Percentiles rank a stretch among this genome's conserved stretches.
These are phyloP conservation scores for Talaromyces adpressus DNA, from an alignment of 495 filamentous ascomycete species.

Conservation along the genomic window DNA sequence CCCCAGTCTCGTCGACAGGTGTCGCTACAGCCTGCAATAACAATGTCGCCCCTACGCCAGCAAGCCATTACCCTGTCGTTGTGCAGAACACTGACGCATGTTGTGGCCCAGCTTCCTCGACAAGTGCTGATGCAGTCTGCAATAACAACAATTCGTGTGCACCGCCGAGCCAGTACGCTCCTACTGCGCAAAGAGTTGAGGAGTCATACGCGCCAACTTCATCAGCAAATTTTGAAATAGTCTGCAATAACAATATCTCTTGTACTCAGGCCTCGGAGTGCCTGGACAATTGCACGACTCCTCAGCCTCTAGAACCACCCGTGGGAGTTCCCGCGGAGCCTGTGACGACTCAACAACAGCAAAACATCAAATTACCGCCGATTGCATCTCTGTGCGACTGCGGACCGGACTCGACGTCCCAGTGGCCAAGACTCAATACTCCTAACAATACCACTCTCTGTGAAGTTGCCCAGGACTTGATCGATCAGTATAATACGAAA, in stretches of 20 bases:
- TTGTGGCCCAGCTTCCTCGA: background rate
- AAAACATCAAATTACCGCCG: background rate
- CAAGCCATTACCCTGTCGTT: background rate
- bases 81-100: background rate
- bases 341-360: background rate
- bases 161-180: background rate
- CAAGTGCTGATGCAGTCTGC: background rate
- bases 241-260: background rate
- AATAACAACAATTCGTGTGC: background rate
- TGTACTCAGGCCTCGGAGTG: background rate
- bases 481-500: constrained; percentile 32
- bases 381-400: constrained; percentile 24
- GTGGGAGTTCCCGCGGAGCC: background rate
- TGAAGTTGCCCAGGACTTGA: constrained; percentile 32
- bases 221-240: background rate
- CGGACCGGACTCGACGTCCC: constrained; percentile 9
- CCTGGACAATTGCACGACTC: background rate
- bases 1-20: background rate
- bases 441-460: constrained; percentile 36
- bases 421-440: constrained; percentile 19
- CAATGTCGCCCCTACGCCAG: background rate
- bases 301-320: background rate
- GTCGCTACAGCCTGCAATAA: background rate
- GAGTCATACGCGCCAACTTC: background rate
- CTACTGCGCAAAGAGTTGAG: background rate